Evolutionary conservation across 371 early-diverging fungal species (phyloP).

Genomic region (Apophysomyces sp.): DNA sequence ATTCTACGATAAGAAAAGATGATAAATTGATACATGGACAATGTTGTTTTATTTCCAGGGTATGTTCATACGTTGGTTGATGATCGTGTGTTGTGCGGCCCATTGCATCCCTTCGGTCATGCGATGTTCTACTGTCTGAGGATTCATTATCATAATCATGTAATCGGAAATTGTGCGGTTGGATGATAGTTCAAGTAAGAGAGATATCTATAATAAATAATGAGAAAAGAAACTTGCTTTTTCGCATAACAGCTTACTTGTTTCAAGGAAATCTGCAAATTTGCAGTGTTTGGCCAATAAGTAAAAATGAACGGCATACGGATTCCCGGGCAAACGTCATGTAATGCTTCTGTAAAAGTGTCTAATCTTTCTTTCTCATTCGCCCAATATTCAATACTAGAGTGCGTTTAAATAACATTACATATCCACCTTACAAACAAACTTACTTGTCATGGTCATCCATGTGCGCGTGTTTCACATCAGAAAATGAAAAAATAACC

Average conservation of each 20-base stretch:
- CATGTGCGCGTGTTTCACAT: slow-evolving; percentile 2
- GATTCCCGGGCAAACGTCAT: slow-evolving; percentile 15
- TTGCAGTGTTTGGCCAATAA: slow-evolving; percentile 26
- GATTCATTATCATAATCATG: slow-evolving; percentile 38
- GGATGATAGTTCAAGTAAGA: slow-evolving; percentile 9
- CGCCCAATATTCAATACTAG: slow-evolving; percentile 25
- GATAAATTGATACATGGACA: too few species aligned
- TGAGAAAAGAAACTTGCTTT: not conserved
- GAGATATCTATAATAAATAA: slow-evolving; percentile 21
- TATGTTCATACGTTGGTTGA: not conserved
- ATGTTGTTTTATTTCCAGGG: slow-evolving; percentile 1
- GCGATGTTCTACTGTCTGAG: slow-evolving; percentile 17
- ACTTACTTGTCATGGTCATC: slow-evolving; percentile 22
- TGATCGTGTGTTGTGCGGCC: slow-evolving; percentile 17
- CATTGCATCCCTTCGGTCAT: slow-evolving; percentile 31
- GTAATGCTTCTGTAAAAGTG: slow-evolving; percentile 9
- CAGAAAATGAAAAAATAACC: slow-evolving; percentile 33
- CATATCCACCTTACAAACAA: not conserved
- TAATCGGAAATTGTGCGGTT: slow-evolving; percentile 18
- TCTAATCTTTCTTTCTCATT: slow-evolving; percentile 19
- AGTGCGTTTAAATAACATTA: not conserved
- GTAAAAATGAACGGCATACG: slow-evolving; percentile 29
- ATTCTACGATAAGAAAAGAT: too few species aligned
- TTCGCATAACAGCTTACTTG: slow-evolving; percentile 12
- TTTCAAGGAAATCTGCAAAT: slow-evolving; percentile 8